Evolutionary conservation across 2,329 filamentous ascomycete genomes (phyloP), one percentile per base, ranked within the genome.

Genomic region (Periconia digitata): DNA sequence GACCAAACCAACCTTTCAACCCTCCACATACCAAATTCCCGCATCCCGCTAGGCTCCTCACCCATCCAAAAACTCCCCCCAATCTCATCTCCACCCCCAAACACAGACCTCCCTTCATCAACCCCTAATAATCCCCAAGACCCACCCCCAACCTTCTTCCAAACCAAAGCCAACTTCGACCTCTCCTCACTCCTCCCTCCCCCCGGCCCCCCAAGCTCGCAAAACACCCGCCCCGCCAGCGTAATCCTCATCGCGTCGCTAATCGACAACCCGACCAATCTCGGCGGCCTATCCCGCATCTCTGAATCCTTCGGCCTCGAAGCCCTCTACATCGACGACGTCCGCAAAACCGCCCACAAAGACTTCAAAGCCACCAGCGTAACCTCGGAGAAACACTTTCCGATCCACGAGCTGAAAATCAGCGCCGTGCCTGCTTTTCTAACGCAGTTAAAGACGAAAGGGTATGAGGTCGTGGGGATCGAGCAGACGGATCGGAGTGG

Each of bases 401-500:
- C 74, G 1, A 77, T 81, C 45, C 49, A 65, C 8, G 70, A 74
- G 42, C 51, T 74, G 1, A 66, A 64, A 38, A 56, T 57, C 3
- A 23, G 46, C 0, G 59, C 50, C 5, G 55, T 76, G 0, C 66
- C 72, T 1, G 57, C 56, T 1, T 79, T 73, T 37, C 54, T 81
- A 4, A 56, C 65, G 0, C 54, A 58, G 15, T 72, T 72, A 59
- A 76, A 76, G 53, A 60, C 57, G n/a, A 70, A 75, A 40, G 78
- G 78, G 0, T 81, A 74, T 46, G 68, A 65, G n/a, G 69, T 79
- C n/a, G 74, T 81, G 3, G 78, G 77, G 0, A 74, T 81, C 8
- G 79, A 81, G 60, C 79, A 81, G 64, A 81, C 79, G 16, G 77
- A 80, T 58, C 67, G 73, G 1, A 76, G 73, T 43, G 64, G 74